Evolutionary conservation across 768 basidiomycete genomes (phyloP), one percentile per base, ranked within the genome.

Genomic region (Pleurotus tuoliensis): DNA sequence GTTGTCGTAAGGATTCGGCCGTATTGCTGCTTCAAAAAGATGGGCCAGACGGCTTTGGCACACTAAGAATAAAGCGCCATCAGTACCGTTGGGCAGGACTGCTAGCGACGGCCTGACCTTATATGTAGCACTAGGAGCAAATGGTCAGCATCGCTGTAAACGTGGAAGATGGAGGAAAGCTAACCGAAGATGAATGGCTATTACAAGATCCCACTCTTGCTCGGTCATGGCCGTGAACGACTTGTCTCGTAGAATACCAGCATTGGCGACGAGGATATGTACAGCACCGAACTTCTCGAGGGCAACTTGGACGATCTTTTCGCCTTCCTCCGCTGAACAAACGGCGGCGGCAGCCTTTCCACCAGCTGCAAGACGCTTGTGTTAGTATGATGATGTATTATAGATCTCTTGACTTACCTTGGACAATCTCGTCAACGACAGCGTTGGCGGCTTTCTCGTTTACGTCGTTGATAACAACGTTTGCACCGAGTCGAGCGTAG

Each of bases 401-500:
- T 13, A 46, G 24, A 37, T 15, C 77, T 34, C 11, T 34, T 4
- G 30, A 11, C 30, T 43, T 50, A 91, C 94, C 84, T 69, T 86
- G 82, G 58, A 82, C 79, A 57, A 98, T 83, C 67, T 98, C 94
- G n/a, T 87, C 82, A 15, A 92, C 93, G 2, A 98, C 94, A 6
- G 80, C 73, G 18, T 83, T 82, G 5, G 94, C 94, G 1, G 82
- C 87, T 63, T 94, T 91, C 66, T 87, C 88, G 67, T 80, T 93
- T 47, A 98, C 87, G 65, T 99, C 97, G 68, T 98, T 99, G 43
- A 98, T 84, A 45, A 98, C 90, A 30, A 99, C 91, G 63, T 97
- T 97, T 8, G 94, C 96, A n/a, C 97, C 96, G 7, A 95, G 84
- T 54, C 82, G 85, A 22, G 82, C 91, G 66, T 89, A 98, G 90